Evolutionary conservation across 2,329 filamentous ascomycete species (phyloP).

Genomic region (Xylariaceae sp.): DNA sequence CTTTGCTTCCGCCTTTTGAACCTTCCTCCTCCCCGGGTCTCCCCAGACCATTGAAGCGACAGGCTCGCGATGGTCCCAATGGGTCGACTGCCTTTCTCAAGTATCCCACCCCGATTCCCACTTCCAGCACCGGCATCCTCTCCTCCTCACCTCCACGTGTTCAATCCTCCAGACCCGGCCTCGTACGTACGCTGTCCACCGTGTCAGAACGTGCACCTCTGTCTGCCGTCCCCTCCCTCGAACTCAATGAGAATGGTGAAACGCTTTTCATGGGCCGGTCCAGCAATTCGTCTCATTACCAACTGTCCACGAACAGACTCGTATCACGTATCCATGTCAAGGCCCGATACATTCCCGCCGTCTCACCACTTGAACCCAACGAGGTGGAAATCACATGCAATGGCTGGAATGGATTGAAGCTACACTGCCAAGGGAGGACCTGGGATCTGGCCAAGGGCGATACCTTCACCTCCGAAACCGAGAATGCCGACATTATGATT

Average conservation of each 20-base stretch:
- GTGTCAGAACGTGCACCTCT: conserved; percentile 83
- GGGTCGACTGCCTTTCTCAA: conserved; percentile 62
- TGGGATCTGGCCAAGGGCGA: conserved; percentile 89
- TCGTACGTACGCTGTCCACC: conserved; percentile 67
- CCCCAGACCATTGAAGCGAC: conserved; percentile 73
- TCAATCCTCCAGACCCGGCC: conserved; percentile 52
- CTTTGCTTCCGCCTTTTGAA: conserved; percentile 80
- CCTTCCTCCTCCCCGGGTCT: conserved; percentile 79
- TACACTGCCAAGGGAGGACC: conserved; percentile 88
- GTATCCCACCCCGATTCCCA: conserved; percentile 93
- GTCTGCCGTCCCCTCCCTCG: conserved; percentile 80
- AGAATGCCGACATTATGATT: conserved; percentile 88
- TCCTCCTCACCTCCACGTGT: conserved; percentile 79
- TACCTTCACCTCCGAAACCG: conserved; percentile 87
- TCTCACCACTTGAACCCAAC: conserved; percentile 71
- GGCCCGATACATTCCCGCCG: conserved; percentile 79
- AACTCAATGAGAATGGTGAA: conserved; percentile 82
- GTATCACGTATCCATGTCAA: conserved; percentile 94
- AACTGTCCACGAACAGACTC: conserved; percentile 88
- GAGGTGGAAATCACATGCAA: conserved; percentile 88
- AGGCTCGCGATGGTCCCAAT: conserved; percentile 52
- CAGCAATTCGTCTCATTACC: conserved; percentile 93
- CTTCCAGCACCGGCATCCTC: conserved; percentile 89
- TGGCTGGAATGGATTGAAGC: conserved; percentile 93
- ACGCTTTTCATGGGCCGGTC: conserved; percentile 87